Base-by-base conservation (phyloP, 768 basidiomycete species). In the Suillus ampliporus region DNA sequence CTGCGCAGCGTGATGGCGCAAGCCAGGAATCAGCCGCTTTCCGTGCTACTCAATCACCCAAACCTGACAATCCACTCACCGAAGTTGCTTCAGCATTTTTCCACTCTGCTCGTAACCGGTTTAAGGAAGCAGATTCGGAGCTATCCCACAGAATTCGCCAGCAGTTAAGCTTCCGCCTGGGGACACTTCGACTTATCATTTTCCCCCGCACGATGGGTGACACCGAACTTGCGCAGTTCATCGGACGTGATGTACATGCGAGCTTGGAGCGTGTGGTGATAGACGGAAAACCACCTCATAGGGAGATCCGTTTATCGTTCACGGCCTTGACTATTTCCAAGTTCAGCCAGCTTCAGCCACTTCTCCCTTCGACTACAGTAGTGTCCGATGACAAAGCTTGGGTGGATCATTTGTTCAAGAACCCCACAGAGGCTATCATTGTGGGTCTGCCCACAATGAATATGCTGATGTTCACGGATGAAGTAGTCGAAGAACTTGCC, bases 71-170 rank as follows among this genome's bases (percentile, higher is more conserved):
- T 65, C 88, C 93, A 2, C 78, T 95, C 17, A 92, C 91, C 2
- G 86, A 90, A 14, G 92, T 95, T n/a, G 93, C 94, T 2, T 87
- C 91, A 65, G 91, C 92, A 35, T 91, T 94, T 86, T 74, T 95
- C 43, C 80, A 84, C 60, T 90, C 91, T 0, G 90, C 93, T 31
- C 84, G 87, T 46, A 86, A 79, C 47, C 85, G 87, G 23, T 85
- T 93, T 74, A 88, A 85, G 66, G 91, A 92, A 74, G 81, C 83
- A 15, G 90, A 89, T 61, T 74, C 78, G 10, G 83, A 79, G 1
- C 73, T 90, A 9, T 83, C 84, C 6, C 88, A 89, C 65, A 76
- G 84, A 17, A 85, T 95, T 64, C 79, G 82, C 56, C 91, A 94
- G 71, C 84, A 87, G 62, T 88, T 95, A 83, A 87, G 86, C 65